phyloP scores from a whole-genome alignment of 805 yeast genomes.

The Candida sphagnicola region DNA sequence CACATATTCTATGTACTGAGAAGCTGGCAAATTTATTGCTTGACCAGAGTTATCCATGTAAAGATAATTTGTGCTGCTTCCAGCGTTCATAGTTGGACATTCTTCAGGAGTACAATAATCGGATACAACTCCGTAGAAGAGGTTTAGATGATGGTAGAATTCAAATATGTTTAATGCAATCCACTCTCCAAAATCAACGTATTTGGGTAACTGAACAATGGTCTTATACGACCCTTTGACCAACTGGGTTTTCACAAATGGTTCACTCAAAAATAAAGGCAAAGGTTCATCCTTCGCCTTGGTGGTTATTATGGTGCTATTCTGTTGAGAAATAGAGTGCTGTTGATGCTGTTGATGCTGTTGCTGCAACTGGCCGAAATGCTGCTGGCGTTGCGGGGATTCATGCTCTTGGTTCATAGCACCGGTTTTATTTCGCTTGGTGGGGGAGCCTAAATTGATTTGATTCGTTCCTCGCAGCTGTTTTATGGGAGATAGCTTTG shows the following conservation, averaged over 20 bases:
- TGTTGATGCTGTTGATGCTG: slow-evolving; percentile 5
- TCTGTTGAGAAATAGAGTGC: slow-evolving; percentile 5
- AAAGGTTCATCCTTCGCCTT: slow-evolving; percentile 12
- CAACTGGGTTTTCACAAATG: slow-evolving; percentile 87
- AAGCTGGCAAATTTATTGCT: slow-evolving; percentile 83
- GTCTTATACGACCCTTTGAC: slow-evolving; percentile 97
- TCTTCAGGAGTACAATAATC: slow-evolving; percentile 89
- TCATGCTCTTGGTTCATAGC: slow-evolving; percentile 3
- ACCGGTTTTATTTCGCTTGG: slow-evolving; percentile 13
- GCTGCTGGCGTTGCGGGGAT: slow-evolving; percentile 6
- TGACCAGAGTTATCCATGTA: slow-evolving; percentile 83
- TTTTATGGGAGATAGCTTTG: slow-evolving; percentile 41
- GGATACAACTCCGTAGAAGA: slow-evolving; percentile 84
- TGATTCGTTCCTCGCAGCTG: slow-evolving; percentile 14
- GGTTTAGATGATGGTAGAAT: slow-evolving; percentile 77
- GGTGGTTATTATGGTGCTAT: slow-evolving; percentile 8
- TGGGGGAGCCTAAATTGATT: slow-evolving; percentile 16
- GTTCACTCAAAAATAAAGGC: slow-evolving; percentile 83
- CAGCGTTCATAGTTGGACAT: slow-evolving; percentile 94
- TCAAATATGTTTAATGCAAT: slow-evolving; percentile 90
- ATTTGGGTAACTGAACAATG: slow-evolving; percentile 90
- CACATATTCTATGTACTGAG: slow-evolving; percentile 88
- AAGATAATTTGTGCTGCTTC: slow-evolving; percentile 82
- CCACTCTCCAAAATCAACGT: slow-evolving; percentile 96
- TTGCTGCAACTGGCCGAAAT: slow-evolving; percentile 9